phyloP scores from a whole-genome alignment of 768 basidiomycete species.

The Dentipellis fragilis region DNA sequence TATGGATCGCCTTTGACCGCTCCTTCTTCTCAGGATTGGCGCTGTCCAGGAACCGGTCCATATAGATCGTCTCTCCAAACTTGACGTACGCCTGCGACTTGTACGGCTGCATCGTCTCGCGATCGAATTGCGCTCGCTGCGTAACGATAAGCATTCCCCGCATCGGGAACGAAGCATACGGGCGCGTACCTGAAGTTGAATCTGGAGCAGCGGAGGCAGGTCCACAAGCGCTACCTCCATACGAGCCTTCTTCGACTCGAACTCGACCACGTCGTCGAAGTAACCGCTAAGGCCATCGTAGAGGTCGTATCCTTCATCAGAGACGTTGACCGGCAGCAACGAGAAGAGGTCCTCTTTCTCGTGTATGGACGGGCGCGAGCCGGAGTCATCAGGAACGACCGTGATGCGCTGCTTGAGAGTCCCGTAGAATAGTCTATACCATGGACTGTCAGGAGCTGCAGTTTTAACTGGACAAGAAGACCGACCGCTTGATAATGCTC shows the following conservation, averaged over 20 bases:
- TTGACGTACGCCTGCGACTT: slow-evolving; percentile 95
- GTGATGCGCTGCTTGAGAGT: slow-evolving; percentile 59
- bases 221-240: slow-evolving; percentile 85
- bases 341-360: slow-evolving; percentile 91
- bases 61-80: slow-evolving; percentile 75
- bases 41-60: slow-evolving; percentile 86
- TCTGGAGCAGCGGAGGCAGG: slow-evolving; percentile 83
- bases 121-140: slow-evolving; percentile 90
- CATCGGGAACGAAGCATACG: neutral
- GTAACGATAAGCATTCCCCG: slow-evolving; percentile 3
- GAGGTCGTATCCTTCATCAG: slow-evolving; percentile 80
- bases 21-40: slow-evolving; percentile 63
- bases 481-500: slow-evolving; percentile 71
- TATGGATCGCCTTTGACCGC: slow-evolving; percentile 60
- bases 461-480: neutral
- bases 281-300: slow-evolving; percentile 91
- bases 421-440: slow-evolving; percentile 79
- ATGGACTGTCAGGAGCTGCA: neutral
- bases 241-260: slow-evolving; percentile 75
- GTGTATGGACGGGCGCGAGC: slow-evolving; percentile 40
- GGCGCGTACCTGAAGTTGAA: slow-evolving; percentile 79
- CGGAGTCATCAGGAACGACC: slow-evolving; percentile 25
- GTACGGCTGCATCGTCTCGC: slow-evolving; percentile 82
- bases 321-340: slow-evolving; percentile 88
- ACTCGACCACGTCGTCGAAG: slow-evolving; percentile 82